phyloP scores from a whole-genome alignment of 2,329 filamentous ascomycete species.

The Seiridium cupressi region DNA sequence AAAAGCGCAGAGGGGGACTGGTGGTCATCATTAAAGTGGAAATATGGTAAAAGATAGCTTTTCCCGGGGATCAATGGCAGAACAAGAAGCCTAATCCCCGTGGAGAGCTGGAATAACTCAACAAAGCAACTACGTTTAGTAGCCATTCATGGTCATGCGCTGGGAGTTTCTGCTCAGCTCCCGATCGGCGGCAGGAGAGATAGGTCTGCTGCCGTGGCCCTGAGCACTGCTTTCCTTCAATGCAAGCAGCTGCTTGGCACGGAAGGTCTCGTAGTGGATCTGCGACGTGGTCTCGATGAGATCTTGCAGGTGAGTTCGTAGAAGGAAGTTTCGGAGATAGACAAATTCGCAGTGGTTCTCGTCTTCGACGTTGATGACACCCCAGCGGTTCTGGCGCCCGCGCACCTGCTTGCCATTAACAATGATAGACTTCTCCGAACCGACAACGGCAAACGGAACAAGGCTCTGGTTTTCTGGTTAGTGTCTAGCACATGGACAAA shows the following conservation, averaged over 20 bases:
- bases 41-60: constrained; percentile 5
- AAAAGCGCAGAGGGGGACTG: constrained; percentile 13
- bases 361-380: constrained; percentile 98
- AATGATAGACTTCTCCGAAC: constrained; percentile 96
- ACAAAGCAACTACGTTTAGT: constrained; percentile 54
- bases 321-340: constrained; percentile 97
- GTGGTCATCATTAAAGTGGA: constrained; percentile 18
- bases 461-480: constrained; percentile 60
- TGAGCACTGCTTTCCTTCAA: constrained; percentile 97
- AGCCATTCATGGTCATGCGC: constrained; percentile 98
- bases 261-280: constrained; percentile 99
- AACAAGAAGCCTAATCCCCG: constrained; percentile 16
- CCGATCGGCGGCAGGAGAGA: constrained; percentile 90
- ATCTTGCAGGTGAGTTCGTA: constrained; percentile 96
- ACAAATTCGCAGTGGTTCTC: constrained; percentile 99
- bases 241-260: constrained; percentile 95
- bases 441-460: constrained; percentile 96
- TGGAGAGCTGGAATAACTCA: constrained; percentile 20
- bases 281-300: constrained; percentile 98
- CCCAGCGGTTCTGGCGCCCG: constrained; percentile 98
- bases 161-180: constrained; percentile 97
- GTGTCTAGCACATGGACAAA: background rate
- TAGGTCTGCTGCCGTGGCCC: constrained; percentile 80
- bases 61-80: constrained; percentile 9
- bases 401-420: constrained; percentile 97